phyloP scores from a whole-genome alignment of 2,329 filamentous ascomycete genomes.

The Exophiala bonariae region DNA sequence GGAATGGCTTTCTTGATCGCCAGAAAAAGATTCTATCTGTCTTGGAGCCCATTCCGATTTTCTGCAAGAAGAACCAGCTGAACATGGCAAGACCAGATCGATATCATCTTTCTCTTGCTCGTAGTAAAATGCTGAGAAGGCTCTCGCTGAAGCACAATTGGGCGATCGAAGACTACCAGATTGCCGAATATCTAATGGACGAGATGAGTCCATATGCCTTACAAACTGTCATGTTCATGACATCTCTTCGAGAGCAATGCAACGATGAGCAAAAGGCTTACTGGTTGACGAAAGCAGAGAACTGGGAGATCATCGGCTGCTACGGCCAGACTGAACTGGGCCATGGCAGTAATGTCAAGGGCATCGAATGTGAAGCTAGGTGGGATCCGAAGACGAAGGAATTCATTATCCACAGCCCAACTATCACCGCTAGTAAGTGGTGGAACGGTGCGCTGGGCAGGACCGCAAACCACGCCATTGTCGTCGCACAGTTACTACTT shows the following conservation, averaged over 20 bases:
- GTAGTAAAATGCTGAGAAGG: slow-evolving; percentile 52
- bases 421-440: slow-evolving; percentile 55
- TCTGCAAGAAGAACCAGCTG: slow-evolving; percentile 51
- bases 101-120: slow-evolving; percentile 53
- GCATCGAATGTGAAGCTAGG: slow-evolving; percentile 49
- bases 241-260: slow-evolving; percentile 53
- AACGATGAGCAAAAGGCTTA: slow-evolving; percentile 48
- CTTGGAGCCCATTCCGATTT: slow-evolving; percentile 48
- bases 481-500: slow-evolving; percentile 53
- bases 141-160: slow-evolving; percentile 47
- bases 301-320: slow-evolving; percentile 52
- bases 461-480: slow-evolving; percentile 57
- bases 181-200: slow-evolving; percentile 54
- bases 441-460: slow-evolving; percentile 56
- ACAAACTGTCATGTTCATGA: slow-evolving; percentile 53
- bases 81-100: slow-evolving; percentile 54
- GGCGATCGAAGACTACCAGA: slow-evolving; percentile 51
- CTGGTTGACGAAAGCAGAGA: slow-evolving; percentile 52
- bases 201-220: slow-evolving; percentile 54
- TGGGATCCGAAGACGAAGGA: slow-evolving; percentile 48
- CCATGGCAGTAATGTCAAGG: slow-evolving; percentile 54
- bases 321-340: slow-evolving; percentile 56
- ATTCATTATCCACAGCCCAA: slow-evolving; percentile 53
- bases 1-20: slow-evolving; percentile 49
- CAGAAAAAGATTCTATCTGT: slow-evolving; percentile 49